A percentile compares a stretch with the other conserved stretches of the same genome.
Conservation (phyloP, 139 green algal genomes). For the Closterium sp. region DNA sequence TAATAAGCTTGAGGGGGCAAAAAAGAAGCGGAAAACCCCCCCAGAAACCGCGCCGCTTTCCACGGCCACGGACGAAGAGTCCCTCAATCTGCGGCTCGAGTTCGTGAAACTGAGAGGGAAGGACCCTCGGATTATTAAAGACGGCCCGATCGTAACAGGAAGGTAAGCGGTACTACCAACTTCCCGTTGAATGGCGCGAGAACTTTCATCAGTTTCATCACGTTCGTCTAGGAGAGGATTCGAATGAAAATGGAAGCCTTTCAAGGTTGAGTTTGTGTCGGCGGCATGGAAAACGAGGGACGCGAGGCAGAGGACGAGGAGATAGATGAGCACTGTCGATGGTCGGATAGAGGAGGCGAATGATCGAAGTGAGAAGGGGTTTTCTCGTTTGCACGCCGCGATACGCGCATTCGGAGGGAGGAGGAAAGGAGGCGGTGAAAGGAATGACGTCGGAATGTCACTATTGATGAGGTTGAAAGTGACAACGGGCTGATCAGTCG, state of each 20-base stretch:
- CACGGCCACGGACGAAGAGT: neutral
- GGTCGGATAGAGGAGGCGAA: neutral
- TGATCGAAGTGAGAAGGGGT: neutral
- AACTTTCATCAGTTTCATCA: neutral
- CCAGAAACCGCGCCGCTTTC: neutral
- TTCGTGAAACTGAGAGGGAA: neutral
- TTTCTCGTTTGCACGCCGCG: neutral
- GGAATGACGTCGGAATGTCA: neutral
- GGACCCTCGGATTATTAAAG: neutral
- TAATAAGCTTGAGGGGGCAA: neutral
- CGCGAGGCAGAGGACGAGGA: neutral
- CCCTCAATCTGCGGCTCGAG: neutral
- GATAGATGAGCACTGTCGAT: neutral
- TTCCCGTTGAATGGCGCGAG: neutral
- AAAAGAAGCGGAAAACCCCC: neutral
- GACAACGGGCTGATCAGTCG: neutral
- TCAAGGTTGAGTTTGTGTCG: neutral
- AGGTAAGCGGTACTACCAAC: neutral
- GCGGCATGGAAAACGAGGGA: neutral
- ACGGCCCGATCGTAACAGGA: neutral
- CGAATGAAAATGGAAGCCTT: neutral
- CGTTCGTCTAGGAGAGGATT: too few species aligned
- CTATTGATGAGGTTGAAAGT: neutral
- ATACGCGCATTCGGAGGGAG: neutral
- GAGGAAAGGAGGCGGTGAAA: neutral